Percentiles rank a stretch among this genome's conserved stretches.
Evolutionary conservation across 164 flowering plant species (phyloP).

Genomic region (Echeveria elegans): DNA sequence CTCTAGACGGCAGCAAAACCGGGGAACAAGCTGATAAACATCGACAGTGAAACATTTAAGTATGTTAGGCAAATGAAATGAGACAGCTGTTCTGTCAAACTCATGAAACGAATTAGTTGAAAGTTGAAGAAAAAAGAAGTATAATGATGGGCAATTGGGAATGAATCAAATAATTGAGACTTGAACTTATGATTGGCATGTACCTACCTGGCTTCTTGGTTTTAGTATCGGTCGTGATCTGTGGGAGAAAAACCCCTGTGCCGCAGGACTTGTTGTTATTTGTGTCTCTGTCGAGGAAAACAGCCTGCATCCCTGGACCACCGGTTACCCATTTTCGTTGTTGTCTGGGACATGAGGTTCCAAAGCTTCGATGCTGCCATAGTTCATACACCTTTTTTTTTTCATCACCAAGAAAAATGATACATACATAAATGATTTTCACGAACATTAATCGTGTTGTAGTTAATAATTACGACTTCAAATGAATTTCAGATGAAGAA

Average conservation of each 20-base stretch:
- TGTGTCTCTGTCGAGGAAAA: conserved; percentile 44
- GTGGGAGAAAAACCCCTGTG: conserved; percentile 85
- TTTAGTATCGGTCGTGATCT: conserved; percentile 11
- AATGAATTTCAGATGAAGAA: too few species aligned
- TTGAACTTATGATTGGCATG: not conserved
- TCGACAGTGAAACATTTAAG: not conserved
- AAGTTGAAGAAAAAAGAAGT: not conserved
- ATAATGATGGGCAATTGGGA: too few species aligned
- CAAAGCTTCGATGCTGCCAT: conserved; percentile 16
- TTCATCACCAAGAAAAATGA: too few species aligned
- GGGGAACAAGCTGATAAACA: conserved; percentile 52
- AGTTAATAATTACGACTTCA: not conserved
- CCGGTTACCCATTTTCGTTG: conserved; percentile 25
- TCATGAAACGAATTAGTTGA: not conserved
- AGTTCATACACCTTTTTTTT: too few species aligned
- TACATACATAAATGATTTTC: too few species aligned
- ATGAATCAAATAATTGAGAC: not conserved
- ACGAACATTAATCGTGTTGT: too few species aligned
- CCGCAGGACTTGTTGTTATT: conserved; percentile 39
- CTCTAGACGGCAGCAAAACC: conserved; percentile 66
- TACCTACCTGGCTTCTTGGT: conserved; percentile 52
- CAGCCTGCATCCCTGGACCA: conserved; percentile 79
- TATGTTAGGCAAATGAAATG: not conserved
- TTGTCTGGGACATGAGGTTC: not conserved
- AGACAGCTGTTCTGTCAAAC: not conserved